Evolutionary conservation across 2,329 filamentous ascomycete species (phyloP), one percentile per base, ranked within the genome.

Genomic region (Ophiostoma perfectum): DNA sequence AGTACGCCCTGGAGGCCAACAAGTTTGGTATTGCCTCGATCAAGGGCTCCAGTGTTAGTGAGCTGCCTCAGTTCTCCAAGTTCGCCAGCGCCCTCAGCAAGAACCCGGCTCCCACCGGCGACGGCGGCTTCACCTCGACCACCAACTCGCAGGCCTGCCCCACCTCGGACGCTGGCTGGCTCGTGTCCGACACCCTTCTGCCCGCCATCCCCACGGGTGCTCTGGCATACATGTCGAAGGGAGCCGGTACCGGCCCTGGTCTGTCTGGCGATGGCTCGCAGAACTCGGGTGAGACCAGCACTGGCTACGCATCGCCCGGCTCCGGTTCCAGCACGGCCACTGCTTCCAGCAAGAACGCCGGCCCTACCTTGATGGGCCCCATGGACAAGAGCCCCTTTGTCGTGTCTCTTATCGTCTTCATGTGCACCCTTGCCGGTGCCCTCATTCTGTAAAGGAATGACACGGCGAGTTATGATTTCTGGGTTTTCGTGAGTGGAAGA

Each of bases 1-100:
- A 98, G 80, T 99, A 97, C 83, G 89, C 90, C 9, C 81, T 90
- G 75, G 92, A 96, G 79, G 83, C 84, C 70, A 92, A 88, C 80
- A 83, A 88, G 63, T 98, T 88, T 78, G 94, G 93, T 72, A 88
- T 96, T 70, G 92, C 93, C 76, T 80, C 86, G 69, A 82, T 95
- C 75, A 75, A 78, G 64, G 84, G 83, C 71, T 74, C 78, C 76
- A 79, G 78, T 41, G 84, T 90, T 69, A 80, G 80, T 44, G 84
- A 89, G 72, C 79, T 83, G 45, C 71, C 78, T 55, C 91, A 94
- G 75, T 96, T 89, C 79, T 77, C 79, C 64, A 78, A 79, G 71
- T 82, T 85, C 74, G 79, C 81, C 74, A 76, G 75, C 11, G 83
- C 83, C 66, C 76, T 87, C 68, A 72, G 76, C 66, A 78, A 80